A percentile compares a stretch with the other conserved stretches of the same genome.
These are phyloP conservation scores for Ampelocalamus luodianensis DNA, from an alignment of 176 grass and related monocot species.

Conservation along the genomic window DNA sequence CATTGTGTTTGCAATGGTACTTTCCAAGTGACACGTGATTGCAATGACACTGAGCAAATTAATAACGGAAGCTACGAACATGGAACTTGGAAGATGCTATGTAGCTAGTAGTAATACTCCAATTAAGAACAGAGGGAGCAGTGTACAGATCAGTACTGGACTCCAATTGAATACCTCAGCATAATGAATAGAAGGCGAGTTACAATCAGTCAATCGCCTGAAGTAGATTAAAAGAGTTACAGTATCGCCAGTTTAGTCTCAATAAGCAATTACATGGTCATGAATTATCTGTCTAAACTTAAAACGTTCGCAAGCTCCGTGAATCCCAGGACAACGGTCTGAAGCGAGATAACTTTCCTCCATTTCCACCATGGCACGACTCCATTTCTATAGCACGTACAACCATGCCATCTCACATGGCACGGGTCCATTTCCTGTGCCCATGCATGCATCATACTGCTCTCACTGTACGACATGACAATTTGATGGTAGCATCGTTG, in stretches of 20 bases:
- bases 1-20: no score
- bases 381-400: no score
- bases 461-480: background rate
- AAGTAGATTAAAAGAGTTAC: background rate
- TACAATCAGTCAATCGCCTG: background rate
- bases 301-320: background rate
- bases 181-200: background rate
- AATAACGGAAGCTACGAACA: background rate
- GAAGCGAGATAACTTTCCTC: background rate
- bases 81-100: background rate
- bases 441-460: background rate
- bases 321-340: background rate
- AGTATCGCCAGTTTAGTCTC: background rate
- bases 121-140: background rate
- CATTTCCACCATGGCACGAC: background rate
- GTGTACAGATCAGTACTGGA: no score
- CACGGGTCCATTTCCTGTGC: background rate
- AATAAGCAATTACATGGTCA: background rate
- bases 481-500: background rate
- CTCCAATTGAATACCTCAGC: background rate
- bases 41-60: no score
- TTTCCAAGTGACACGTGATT: no score
- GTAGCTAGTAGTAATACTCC: background rate
- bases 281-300: background rate
- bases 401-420: no score